Conservation (phyloP, 352 stramenopile genomes). For the Halophytophthora batemanensis region DNA sequence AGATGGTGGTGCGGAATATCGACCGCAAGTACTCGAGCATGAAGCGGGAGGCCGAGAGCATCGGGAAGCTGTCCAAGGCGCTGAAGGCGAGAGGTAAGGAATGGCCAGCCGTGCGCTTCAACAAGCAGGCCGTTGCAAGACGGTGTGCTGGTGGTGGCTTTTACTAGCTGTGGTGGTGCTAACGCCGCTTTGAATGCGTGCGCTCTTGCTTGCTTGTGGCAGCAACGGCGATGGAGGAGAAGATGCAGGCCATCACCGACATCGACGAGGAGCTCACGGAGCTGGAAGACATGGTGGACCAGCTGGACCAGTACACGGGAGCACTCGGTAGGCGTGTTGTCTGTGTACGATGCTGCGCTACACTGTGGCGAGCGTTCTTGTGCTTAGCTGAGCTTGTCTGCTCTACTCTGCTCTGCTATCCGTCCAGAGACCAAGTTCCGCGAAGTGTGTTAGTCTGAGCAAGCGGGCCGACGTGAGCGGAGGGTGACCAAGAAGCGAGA, state of each 20-base stretch:
- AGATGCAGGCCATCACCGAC: slow-evolving; percentile 77
- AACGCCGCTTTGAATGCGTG: too few relatives aligned
- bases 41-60: slow-evolving; percentile 46
- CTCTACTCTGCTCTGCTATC: slow-evolving; percentile 4
- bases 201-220: background rate
- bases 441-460: slow-evolving; percentile 36
- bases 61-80: slow-evolving; percentile 64
- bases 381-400: background rate
- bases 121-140: background rate
- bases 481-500: too few relatives aligned
- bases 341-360: too few relatives aligned
- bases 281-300: slow-evolving; percentile 86
- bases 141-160: background rate
- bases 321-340: slow-evolving; percentile 68
- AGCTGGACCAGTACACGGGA: slow-evolving; percentile 75
- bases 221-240: slow-evolving; percentile 63
- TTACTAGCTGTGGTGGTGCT: background rate
- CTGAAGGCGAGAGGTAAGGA: slow-evolving; percentile 63
- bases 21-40: slow-evolving; percentile 67
- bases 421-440: slow-evolving; percentile 71
- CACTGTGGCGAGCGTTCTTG: background rate
- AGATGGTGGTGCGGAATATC: slow-evolving; percentile 56
- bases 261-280: slow-evolving; percentile 84
- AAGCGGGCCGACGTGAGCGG: too few relatives aligned
- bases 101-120: background rate